Evolutionary conservation across 176 grass and related monocot genomes (phyloP).

Genomic region (Oryza brachyantha): DNA sequence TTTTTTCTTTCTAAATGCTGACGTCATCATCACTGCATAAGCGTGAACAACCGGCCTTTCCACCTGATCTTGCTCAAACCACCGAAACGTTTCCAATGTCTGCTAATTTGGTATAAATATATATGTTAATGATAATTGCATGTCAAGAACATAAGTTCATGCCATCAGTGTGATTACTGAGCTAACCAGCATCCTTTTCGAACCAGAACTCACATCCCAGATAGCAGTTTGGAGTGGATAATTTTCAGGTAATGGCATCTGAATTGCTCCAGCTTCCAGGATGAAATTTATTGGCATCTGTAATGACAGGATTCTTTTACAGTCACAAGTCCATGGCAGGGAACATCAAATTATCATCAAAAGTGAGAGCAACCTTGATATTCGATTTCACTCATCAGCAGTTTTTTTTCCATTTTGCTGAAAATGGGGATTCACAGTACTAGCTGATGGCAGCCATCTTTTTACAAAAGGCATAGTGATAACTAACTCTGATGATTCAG

Average conservation of each 20-base stretch:
- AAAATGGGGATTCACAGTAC: neutral
- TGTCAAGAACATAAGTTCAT: neutral
- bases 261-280: neutral
- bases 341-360: neutral
- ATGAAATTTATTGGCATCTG: neutral
- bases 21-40: neutral
- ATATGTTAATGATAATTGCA: neutral
- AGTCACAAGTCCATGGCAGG: neutral
- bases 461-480: neutral
- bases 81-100: neutral
- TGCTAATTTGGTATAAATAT: neutral
- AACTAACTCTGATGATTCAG: neutral
- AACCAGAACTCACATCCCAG: neutral
- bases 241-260: too few relatives aligned
- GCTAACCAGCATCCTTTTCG: neutral
- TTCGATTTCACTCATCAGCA: neutral
- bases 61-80: neutral
- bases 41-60: constrained; percentile 38
- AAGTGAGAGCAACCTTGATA: neutral
- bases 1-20: neutral
- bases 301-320: neutral
- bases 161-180: neutral
- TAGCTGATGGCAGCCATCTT: neutral
- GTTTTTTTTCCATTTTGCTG: neutral
- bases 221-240: too few relatives aligned